Base-by-base conservation (phyloP, 2,329 filamentous ascomycete genomes). In the Curvularia hawaiiensis region DNA sequence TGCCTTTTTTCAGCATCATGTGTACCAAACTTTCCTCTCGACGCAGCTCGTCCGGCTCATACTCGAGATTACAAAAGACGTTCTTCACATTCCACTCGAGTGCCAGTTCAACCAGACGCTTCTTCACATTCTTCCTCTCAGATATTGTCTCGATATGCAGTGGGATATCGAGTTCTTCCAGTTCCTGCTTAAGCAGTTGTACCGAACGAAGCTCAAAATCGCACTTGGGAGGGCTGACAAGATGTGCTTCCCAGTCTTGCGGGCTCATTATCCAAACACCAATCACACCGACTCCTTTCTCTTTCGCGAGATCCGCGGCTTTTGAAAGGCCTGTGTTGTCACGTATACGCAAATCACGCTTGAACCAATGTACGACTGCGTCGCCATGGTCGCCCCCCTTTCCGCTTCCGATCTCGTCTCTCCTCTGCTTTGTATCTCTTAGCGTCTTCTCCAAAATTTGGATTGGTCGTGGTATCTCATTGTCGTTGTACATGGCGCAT, bases 341-440 rank as follows among this genome's bases (percentile, higher is more conserved):
- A 0, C 78, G 75, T 1, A 84, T 81, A 3, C 92, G 84, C 50
- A 96, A 77, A 73, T 97, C 93, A 69, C 85, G 87, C 77, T 95
- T 96, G 80, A 94, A 97, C 92, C 92, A 97, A 76, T 96, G 91
- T 0, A 96, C 85, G 0, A 96, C 88, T 0, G 88, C 85, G 26
- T 85, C 79, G 30, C 84, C 84, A 0, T 82, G 78, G 1, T 77
- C 60, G 44, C 47, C 50, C 31, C 43, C 20, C 30, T 60, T 61
- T 7, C 58, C 59, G 0, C 58, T 54, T 16, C 45, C 56, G 12
- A 90, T 82, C 1, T 78, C 75, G 28, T 81, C 78, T 9, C 90
- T 83, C 35, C 77, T 73, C 0, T 76, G 66, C 2, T 80, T 76
- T 0, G 91, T 95, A 2, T 87, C 84, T 24, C 81, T 72, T 5